These are phyloP conservation scores for Trichoderma sp. DNA, from an alignment of 2,329 filamentous ascomycete species.

Conservation along the genomic window DNA sequence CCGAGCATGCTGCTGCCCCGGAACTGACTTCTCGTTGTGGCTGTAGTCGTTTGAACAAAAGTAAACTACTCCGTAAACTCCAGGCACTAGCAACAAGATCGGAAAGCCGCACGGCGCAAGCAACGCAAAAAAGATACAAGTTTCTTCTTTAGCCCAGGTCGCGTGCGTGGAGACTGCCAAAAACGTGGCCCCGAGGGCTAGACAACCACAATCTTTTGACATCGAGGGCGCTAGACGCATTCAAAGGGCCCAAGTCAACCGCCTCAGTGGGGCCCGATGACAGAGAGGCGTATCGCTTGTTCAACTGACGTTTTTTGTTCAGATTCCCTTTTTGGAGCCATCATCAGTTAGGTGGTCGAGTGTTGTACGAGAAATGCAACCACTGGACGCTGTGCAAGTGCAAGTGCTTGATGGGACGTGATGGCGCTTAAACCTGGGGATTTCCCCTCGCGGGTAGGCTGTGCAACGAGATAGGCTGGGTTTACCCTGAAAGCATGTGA, in stretches of 20 bases:
- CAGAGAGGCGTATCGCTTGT: conserved; percentile 1
- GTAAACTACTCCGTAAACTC: neutral
- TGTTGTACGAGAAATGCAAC: neutral
- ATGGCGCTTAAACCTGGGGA: conserved; percentile 10
- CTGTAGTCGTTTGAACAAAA: neutral
- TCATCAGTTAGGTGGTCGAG: neutral
- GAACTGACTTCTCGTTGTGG: neutral
- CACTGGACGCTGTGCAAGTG: neutral
- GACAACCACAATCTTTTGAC: neutral
- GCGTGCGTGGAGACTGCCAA: neutral
- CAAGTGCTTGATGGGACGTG: neutral
- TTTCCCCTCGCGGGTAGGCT: conserved; percentile 2
- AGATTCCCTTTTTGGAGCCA: neutral
- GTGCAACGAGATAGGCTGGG: neutral
- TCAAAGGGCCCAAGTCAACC: neutral
- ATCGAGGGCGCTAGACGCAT: neutral
- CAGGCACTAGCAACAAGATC: neutral
- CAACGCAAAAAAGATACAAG: neutral
- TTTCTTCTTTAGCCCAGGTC: neutral
- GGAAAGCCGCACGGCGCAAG: neutral
- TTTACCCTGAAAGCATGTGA: neutral
- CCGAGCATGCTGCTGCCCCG: neutral
- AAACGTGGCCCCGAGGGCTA: neutral
- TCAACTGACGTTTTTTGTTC: neutral
- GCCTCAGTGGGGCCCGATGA: conserved; percentile 6